Evolutionary conservation across 768 basidiomycete genomes (phyloP), one percentile per base, ranked within the genome.

Genomic region (Multifurca ochricompacta): DNA sequence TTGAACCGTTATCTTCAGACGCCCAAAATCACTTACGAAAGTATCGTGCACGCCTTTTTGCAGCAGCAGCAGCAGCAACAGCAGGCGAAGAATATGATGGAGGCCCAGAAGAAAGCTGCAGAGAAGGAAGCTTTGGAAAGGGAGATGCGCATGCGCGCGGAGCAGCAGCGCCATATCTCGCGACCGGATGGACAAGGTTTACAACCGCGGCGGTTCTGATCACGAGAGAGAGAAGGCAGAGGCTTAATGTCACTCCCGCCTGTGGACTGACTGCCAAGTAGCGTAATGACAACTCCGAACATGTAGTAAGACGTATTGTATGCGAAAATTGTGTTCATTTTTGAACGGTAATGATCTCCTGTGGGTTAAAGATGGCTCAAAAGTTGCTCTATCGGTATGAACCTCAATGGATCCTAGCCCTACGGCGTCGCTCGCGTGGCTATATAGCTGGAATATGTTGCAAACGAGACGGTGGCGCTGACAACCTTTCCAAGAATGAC

Each of bases 181-280:
- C 50, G 48, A 21, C 31, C 30, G 35, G 54, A 56, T 51, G 30
- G 54, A 16, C 54, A 51, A n/a, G 54, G 54, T 31, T 34, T 40
- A 7, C 54, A 51, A n/a, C 30, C 48, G 16, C 44, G 49, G 37
- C 30, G 54, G 31, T 56, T 21, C 32, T 51, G 28, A 46, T 14
- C 35, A n/a, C 19, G 5, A 47, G 9, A 27, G 47, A 43, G n/a
- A n/a, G n/a, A n/a, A 4, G n/a, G 10, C 13, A 6, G 10, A 21
- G 14, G 16, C 21, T 13, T 0, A 4, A n/a, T 4, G 7, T 11
- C n/a, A 36, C n/a, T 48, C 3, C 18, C 21, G 23, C n/a, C n/a
- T n/a, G n/a, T n/a, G n/a, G n/a, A n/a, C n/a, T n/a, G n/a, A n/a
- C n/a, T n/a, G n/a, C n/a, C n/a, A n/a, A n/a, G n/a, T n/a, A n/a